A percentile compares a stretch with the other conserved stretches of the same genome.
phyloP scores from a whole-genome alignment of 2,329 filamentous ascomycete species.

The Drechslera avenae region DNA sequence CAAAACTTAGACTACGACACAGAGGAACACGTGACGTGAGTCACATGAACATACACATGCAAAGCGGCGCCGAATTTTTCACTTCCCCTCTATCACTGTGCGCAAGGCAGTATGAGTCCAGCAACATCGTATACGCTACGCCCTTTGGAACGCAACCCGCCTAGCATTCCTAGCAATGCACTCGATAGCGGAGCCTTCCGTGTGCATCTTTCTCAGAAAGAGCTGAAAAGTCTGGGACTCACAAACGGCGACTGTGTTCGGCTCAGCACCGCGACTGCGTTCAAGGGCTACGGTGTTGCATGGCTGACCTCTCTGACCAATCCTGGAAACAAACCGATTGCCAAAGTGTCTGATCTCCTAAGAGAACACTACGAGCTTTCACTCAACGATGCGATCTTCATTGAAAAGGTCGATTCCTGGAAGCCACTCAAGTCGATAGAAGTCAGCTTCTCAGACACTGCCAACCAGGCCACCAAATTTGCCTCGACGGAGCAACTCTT shows the following conservation, averaged over 20 bases:
- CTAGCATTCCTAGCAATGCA: conserved; percentile 52
- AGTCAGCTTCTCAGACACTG: conserved; percentile 26
- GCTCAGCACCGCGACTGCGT: conserved; percentile 52
- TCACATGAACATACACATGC: conserved; percentile 3
- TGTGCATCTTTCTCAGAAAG: conserved; percentile 62
- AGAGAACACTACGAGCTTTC: conserved; percentile 75
- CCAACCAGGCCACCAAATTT: conserved; percentile 28
- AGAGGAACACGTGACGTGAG: conserved; percentile 8
- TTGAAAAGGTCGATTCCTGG: conserved; percentile 56
- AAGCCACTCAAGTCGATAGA: conserved; percentile 39
- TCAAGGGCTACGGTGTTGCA: conserved; percentile 63
- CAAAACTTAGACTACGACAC: not conserved
- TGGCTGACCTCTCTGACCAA: conserved; percentile 61
- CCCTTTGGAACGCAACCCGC: conserved; percentile 56
- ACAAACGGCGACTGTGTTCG: conserved; percentile 64
- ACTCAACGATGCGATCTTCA: conserved; percentile 60
- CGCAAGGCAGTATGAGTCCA: conserved; percentile 24
- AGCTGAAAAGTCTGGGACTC: conserved; percentile 61
- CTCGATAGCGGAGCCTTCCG: conserved; percentile 64
- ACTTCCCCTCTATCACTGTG: not conserved
- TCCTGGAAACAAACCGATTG: conserved; percentile 44
- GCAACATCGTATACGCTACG: conserved; percentile 57
- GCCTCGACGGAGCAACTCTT: conserved; percentile 34
- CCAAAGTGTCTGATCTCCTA: conserved; percentile 72
- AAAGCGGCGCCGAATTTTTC: not conserved